phyloP scores from a whole-genome alignment of 1,284 basidiomycete genomes.

The Rhizoctonia solani region DNA sequence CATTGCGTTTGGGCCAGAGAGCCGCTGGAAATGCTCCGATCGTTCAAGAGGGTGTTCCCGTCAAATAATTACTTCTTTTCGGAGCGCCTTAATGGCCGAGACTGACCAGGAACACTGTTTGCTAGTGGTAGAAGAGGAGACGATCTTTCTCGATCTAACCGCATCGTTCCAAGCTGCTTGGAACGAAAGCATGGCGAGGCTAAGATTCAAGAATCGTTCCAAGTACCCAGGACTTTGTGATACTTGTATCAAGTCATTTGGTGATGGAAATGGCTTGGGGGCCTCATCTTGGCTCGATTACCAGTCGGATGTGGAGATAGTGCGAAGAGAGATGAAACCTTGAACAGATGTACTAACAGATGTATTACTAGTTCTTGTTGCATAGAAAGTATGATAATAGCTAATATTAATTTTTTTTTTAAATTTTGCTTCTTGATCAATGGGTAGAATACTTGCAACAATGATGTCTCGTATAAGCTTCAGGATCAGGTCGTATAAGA shows the following conservation, averaged over 20 bases:
- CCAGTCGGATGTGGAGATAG: constrained; percentile 9
- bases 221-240: constrained; percentile 26
- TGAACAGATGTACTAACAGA: background rate
- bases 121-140: background rate
- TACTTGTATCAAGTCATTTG: constrained; percentile 3
- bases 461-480: too few relatives aligned
- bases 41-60: constrained; percentile 27
- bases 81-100: constrained; percentile 16
- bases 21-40: constrained; percentile 22
- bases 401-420: too few relatives aligned
- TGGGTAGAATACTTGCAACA: too few relatives aligned
- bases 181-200: constrained; percentile 10
- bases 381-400: too few relatives aligned
- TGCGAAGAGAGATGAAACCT: constrained; percentile 6
- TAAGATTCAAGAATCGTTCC: constrained; percentile 10
- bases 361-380: background rate
- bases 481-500: too few relatives aligned
- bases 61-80: constrained; percentile 19
- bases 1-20: constrained; percentile 28
- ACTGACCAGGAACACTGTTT: constrained; percentile 6
- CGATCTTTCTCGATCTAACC: constrained; percentile 1
- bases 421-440: too few relatives aligned
- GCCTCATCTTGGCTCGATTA: constrained; percentile 17
- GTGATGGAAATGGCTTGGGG: constrained; percentile 17
- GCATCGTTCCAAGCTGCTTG: constrained; percentile 23